These are phyloP conservation scores for Micromonas pusilla DNA, from an alignment of 139 green algal species.

Conservation along the genomic window DNA sequence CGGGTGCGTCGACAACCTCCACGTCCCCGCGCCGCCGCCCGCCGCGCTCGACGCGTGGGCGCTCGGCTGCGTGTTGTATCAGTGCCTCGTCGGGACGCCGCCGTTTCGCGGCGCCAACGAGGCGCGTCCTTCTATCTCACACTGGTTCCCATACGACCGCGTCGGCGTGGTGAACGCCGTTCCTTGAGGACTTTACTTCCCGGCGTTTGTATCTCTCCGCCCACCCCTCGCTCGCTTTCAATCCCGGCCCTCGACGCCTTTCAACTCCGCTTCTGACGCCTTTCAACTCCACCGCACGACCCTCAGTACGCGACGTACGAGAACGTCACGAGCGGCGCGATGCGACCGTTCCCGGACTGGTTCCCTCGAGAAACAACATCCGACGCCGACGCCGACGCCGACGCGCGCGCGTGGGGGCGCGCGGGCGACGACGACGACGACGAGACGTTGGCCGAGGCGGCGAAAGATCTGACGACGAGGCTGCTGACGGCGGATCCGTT, in stretches of 20 bases:
- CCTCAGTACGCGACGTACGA: background rate
- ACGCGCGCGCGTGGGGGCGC: too few species aligned
- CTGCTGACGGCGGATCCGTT: background rate
- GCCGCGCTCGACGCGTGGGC: background rate
- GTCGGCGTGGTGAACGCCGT: too few species aligned
- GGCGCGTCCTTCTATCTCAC: too few species aligned
- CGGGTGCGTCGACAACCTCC: background rate
- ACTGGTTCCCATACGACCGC: too few species aligned
- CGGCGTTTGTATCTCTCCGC: too few species aligned
- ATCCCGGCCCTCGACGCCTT: too few species aligned
- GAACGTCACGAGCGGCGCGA: background rate
- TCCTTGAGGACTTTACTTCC: too few species aligned
- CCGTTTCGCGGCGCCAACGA: background rate
- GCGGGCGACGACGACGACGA: too few species aligned
- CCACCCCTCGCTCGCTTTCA: too few species aligned
- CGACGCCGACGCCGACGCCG: background rate
- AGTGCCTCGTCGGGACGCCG: background rate
- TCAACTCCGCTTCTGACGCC: too few species aligned
- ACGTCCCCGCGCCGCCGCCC: too few species aligned
- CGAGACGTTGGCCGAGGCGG: background rate
- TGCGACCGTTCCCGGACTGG: background rate
- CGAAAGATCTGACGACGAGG: background rate
- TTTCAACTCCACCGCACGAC: too few species aligned
- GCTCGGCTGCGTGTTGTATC: background rate
- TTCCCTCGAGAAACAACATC: background rate